Evolutionary conservation across 805 yeast species (phyloP), one percentile per base, ranked within the genome.

Genomic region (Yamadazyma kitorensis): DNA sequence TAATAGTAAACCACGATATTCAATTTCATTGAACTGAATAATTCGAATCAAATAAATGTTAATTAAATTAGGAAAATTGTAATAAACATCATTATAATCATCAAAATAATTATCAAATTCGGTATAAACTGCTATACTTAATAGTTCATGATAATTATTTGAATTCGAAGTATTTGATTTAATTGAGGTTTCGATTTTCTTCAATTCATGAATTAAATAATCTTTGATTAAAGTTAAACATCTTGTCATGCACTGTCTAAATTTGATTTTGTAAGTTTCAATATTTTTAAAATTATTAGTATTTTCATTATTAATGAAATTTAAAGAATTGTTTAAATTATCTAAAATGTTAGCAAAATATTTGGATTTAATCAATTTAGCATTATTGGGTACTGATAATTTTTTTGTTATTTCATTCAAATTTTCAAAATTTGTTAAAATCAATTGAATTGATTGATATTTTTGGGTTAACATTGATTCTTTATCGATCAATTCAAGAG

Each of bases 181-280:
- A 9, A 37, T 25, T 4, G 27, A 18, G 12, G 49, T 43, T 27
- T 60, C 61, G 17, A 67, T 37, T 12, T 45, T 54, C 34, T 59
- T 64, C 26, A 76, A 52, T 21, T 67, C 69, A n/a, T 55, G 55
- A 7, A 66, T 67, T 35, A 85, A 58, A 51, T 80, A 86, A 48
- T 81, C 85, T 43, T 82, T 73, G 11, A 87, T 75, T 39, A 91
- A 64, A 0, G 93, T 78, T 29, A 87, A 68, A 1, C 94, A 81
- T 39, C 96, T 72, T 1, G 89, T 79, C 72, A 87, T 69, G 49
- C 96, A 86, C 48, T 86, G 94, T 41, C 84, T 76, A 60, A 86
- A 86, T 39, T 89, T 73, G 43, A 79, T 76, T 30, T 71, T 72
- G 53, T 85, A 87, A 2, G 76, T 51, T 17, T 80, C 91, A 8